Conservation (phyloP, 257 asterid species). For the Solanum pinnatisectum region DNA sequence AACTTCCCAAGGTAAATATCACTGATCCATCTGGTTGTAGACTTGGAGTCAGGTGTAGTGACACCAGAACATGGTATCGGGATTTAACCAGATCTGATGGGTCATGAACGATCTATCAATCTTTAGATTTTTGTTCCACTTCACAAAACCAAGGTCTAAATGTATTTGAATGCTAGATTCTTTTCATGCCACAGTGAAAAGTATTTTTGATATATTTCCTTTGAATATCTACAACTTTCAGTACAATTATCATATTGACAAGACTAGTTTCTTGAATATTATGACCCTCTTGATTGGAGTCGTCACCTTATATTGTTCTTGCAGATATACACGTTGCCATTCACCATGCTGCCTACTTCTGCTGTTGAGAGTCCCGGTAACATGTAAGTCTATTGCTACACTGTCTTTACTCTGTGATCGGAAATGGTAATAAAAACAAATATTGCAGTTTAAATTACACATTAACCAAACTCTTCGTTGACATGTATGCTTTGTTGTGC, state of each 20-base stretch:
- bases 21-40: not conserved
- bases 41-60: too few species aligned
- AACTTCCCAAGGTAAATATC: not conserved
- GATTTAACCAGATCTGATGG: not conserved
- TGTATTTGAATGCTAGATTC: not conserved
- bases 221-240: not conserved
- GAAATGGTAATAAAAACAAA: not conserved
- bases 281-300: not conserved
- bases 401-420: not conserved
- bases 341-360: slow-evolving; percentile 58
- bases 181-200: not conserved
- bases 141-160: not conserved
- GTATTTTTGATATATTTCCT: not conserved
- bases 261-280: not conserved
- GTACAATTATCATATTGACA: not conserved
- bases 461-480: not conserved
- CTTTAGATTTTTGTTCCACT: not conserved
- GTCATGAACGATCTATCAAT: not conserved
- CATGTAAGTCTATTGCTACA: slow-evolving; percentile 32
- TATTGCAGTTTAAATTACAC: not conserved
- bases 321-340: slow-evolving; percentile 69
- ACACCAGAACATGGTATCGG: not conserved
- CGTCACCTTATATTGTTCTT: not conserved
- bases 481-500: not conserved
- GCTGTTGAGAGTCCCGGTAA: slow-evolving; percentile 79